phyloP scores from a whole-genome alignment of 108 stramenopile species.

The Stephanodiscus triporus region DNA sequence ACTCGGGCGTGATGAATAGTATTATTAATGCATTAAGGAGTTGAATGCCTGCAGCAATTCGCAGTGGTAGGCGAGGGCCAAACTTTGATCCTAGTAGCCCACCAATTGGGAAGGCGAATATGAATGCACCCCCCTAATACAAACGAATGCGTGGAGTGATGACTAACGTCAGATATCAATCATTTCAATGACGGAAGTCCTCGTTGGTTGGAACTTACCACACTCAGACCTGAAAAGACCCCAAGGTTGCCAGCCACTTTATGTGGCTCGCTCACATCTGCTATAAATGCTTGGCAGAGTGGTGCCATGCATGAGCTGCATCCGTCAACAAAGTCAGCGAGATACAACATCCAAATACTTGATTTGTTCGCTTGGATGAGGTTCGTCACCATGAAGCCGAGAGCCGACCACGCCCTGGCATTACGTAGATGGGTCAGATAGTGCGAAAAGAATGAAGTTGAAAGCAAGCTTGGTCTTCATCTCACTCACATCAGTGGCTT shows the following conservation, averaged over 20 bases:
- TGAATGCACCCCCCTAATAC: slow-evolving; percentile 9
- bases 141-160: neutral
- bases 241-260: slow-evolving; percentile 22
- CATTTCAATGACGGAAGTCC: neutral
- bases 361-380: slow-evolving; percentile 21
- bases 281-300: slow-evolving; percentile 26
- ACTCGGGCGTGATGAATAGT: slow-evolving; percentile 32
- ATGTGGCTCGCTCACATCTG: slow-evolving; percentile 20
- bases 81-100: slow-evolving; percentile 4
- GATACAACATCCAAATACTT: slow-evolving; percentile 16
- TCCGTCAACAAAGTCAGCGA: slow-evolving; percentile 33
- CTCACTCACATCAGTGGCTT: slow-evolving; percentile 22
- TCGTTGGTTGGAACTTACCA: neutral
- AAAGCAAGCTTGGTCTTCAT: neutral
- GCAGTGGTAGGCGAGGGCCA: slow-evolving; percentile 16
- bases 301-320: slow-evolving; percentile 26
- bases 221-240: slow-evolving; percentile 28
- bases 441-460: neutral
- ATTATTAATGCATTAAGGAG: slow-evolving; percentile 21
- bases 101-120: slow-evolving; percentile 22
- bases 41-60: slow-evolving; percentile 30
- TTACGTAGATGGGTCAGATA: neutral
- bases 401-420: slow-evolving; percentile 17
- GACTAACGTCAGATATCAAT: neutral
- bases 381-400: slow-evolving; percentile 26